Conservation (phyloP, 2,329 filamentous ascomycete genomes). For the Ramichloridium luteum region DNA sequence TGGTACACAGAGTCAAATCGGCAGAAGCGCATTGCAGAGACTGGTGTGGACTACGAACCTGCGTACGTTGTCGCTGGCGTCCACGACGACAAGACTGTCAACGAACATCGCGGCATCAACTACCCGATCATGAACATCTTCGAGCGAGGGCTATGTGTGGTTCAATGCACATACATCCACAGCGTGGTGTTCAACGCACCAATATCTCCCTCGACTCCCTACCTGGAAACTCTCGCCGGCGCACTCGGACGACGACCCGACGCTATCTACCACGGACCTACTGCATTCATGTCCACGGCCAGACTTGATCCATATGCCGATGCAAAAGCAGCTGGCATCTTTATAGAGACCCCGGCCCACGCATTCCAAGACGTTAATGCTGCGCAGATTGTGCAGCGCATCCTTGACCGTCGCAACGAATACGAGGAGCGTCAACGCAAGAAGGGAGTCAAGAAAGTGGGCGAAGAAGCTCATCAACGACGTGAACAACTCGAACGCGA, state of each 20-base stretch:
- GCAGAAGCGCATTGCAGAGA: slow-evolving; percentile 48
- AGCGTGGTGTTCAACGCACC: slow-evolving; percentile 82
- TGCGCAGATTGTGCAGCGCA: slow-evolving; percentile 79
- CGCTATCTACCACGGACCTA: slow-evolving; percentile 92
- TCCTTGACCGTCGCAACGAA: slow-evolving; percentile 70
- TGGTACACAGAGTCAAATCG: slow-evolving; percentile 61
- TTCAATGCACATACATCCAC: slow-evolving; percentile 90
- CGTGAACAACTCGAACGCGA: too few relatives aligned
- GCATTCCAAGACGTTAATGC: slow-evolving; percentile 81
- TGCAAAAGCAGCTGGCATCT: slow-evolving; percentile 73
- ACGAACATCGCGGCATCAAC: slow-evolving; percentile 92
- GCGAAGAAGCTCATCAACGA: slow-evolving; percentile 43
- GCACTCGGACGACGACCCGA: slow-evolving; percentile 46
- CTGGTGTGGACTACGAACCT: slow-evolving; percentile 63
- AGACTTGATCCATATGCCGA: slow-evolving; percentile 52
- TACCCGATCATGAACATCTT: slow-evolving; percentile 99
- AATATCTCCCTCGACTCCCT: slow-evolving; percentile 68
- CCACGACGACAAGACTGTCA: slow-evolving; percentile 90
- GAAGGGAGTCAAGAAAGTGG: slow-evolving; percentile 75
- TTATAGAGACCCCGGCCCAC: slow-evolving; percentile 64
- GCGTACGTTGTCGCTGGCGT: slow-evolving; percentile 86
- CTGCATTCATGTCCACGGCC: slow-evolving; percentile 55
- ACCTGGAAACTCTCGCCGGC: slow-evolving; percentile 58
- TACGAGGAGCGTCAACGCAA: slow-evolving; percentile 86
- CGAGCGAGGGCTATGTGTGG: slow-evolving; percentile 84